phyloP scores from a whole-genome alignment of 805 yeast species.

The Candida verbasci region DNA sequence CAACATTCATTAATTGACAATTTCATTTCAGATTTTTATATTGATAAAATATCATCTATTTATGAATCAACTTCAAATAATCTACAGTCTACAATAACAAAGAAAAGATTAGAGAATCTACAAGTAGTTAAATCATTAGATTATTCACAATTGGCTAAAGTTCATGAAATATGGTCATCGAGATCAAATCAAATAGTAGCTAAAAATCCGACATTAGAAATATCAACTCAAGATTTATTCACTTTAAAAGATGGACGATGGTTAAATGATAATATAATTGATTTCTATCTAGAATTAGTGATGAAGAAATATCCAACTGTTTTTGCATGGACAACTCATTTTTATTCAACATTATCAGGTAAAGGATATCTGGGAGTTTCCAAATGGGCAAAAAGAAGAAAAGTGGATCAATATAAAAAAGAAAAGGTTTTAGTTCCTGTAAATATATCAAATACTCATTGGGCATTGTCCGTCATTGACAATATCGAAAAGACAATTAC shows the following conservation, averaged over 20 bases:
- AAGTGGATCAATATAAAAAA: constrained; percentile 49
- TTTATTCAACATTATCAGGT: constrained; percentile 63
- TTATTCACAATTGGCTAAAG: constrained; percentile 9
- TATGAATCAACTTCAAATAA: constrained; percentile 9
- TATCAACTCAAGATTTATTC: constrained; percentile 60
- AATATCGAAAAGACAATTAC: constrained; percentile 52
- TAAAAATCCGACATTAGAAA: constrained; percentile 43
- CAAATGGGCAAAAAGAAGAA: constrained; percentile 24
- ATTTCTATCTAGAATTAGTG: constrained; percentile 63
- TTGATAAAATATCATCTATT: constrained; percentile 10
- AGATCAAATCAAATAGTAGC: constrained; percentile 9
- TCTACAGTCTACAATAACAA: constrained; percentile 11
- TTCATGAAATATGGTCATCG: constrained; percentile 12
- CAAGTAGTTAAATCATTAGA: constrained; percentile 11
- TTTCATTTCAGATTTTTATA: constrained; percentile 10
- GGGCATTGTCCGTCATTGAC: constrained; percentile 86
- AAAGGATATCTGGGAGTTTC: constrained; percentile 63
- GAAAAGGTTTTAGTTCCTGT: constrained; percentile 77
- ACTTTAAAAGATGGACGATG: constrained; percentile 71
- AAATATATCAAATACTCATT: constrained; percentile 78
- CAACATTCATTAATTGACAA: constrained; percentile 10
- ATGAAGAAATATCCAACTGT: constrained; percentile 39
- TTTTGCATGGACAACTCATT: constrained; percentile 84
- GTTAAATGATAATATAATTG: constrained; percentile 91
- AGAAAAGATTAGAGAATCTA: constrained; percentile 11